phyloP scores from a whole-genome alignment of 305 asterid genomes.

The Fraxinus velutina region DNA sequence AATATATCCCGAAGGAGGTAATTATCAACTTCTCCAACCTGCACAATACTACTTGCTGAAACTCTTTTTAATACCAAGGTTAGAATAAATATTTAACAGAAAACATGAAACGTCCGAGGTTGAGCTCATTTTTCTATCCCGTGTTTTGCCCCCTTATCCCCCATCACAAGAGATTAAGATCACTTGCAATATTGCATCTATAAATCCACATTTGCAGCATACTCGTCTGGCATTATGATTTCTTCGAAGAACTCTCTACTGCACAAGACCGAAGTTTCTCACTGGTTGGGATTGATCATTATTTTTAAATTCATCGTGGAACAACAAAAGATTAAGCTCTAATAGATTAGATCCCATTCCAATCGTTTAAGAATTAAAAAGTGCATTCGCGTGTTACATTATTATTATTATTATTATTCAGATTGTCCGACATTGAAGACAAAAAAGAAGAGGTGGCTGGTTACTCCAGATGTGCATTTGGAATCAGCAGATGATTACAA shows the following conservation, averaged over 20 bases:
- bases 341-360: not conserved
- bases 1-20: conserved; percentile 80
- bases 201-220: not conserved
- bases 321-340: not conserved
- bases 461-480: conserved; percentile 49
- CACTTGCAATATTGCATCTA: not conserved
- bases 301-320: not conserved
- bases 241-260: not conserved
- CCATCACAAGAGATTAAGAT: not conserved
- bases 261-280: not conserved
- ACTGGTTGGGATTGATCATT: not conserved
- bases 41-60: not conserved
- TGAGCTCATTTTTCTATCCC: not conserved
- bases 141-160: not conserved
- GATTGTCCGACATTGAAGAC: conserved; percentile 50
- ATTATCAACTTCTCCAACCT: conserved; percentile 1
- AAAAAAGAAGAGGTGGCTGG: conserved; percentile 56
- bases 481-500: conserved; percentile 46
- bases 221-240: no score
- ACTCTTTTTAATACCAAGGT: not conserved
- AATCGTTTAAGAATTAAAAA: not conserved
- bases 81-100: not conserved
- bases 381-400: not conserved
- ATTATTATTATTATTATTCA: conserved; percentile 20
- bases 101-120: not conserved